Conservation (phyloP, 345 rosid genomes). For the Hibiscus trionum region DNA sequence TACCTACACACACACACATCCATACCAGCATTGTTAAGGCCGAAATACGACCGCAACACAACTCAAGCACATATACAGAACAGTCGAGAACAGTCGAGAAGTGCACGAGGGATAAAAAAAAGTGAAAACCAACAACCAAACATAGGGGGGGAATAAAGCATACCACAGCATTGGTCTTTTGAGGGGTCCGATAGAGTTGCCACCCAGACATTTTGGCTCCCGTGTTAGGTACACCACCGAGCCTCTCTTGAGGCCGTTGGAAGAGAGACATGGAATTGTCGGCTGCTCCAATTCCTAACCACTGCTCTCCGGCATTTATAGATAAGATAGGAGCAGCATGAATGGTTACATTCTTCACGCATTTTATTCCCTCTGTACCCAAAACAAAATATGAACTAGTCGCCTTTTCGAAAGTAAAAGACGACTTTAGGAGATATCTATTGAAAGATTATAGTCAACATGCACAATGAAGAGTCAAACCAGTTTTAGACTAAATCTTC, state of each 20-base stretch:
- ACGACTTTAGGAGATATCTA: background rate
- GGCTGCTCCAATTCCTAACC: slow-evolving; percentile 97
- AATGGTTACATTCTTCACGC: slow-evolving; percentile 86
- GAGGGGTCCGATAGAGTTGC: slow-evolving; percentile 98
- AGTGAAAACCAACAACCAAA: background rate
- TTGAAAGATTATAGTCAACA: too few species aligned
- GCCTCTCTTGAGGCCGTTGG: slow-evolving; percentile 86
- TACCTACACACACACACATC: slow-evolving; percentile 36
- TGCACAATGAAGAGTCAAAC: slow-evolving; percentile 3
- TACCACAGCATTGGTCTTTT: slow-evolving; percentile 84
- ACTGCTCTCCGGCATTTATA: slow-evolving; percentile 84
- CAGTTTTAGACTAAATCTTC: background rate
- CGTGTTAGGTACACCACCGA: slow-evolving; percentile 40
- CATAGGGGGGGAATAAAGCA: slow-evolving; percentile 13
- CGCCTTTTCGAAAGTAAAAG: background rate
- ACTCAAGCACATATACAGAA: too few species aligned
- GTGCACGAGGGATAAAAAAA: background rate
- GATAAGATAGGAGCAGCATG: slow-evolving; percentile 75
- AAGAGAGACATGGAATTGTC: slow-evolving; percentile 98
- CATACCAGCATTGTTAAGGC: background rate
- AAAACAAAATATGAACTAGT: background rate
- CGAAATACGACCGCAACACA: background rate
- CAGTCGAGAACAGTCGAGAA: too few species aligned
- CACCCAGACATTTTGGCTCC: slow-evolving; percentile 86
- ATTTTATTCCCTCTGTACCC: slow-evolving; percentile 62